Percentiles rank a stretch among this genome's conserved stretches.
phyloP scores from a whole-genome alignment of 2,329 filamentous ascomycete species.

The Fusarium begoniae region DNA sequence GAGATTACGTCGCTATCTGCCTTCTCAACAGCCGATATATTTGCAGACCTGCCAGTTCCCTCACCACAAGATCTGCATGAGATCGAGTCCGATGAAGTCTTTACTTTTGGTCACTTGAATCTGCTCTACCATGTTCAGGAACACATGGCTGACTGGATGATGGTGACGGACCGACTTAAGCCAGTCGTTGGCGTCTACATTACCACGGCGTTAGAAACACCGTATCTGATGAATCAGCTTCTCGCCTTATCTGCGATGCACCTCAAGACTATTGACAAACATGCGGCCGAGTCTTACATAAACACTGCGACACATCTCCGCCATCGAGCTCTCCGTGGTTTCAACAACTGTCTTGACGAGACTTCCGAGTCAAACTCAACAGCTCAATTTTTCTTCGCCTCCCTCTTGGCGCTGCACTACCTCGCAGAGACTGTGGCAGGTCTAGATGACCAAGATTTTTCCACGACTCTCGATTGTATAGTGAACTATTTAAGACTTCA shows the following conservation, averaged over 20 bases:
- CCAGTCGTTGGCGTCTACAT: background rate
- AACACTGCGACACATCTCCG: background rate
- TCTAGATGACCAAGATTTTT: background rate
- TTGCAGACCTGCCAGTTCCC: background rate
- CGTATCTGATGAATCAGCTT: conserved; percentile 25
- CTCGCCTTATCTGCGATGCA: conserved; percentile 23
- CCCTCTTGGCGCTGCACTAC: conserved; percentile 8
- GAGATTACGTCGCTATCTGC: background rate
- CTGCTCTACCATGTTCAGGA: conserved; percentile 6
- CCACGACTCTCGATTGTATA: background rate
- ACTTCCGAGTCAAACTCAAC: conserved; percentile 2
- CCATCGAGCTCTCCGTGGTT: conserved; percentile 4
- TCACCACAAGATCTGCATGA: background rate
- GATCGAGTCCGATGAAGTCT: background rate
- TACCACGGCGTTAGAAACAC: background rate
- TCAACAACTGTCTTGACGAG: background rate
- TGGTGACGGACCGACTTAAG: background rate
- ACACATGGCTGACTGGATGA: background rate
- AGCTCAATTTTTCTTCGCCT: conserved; percentile 18
- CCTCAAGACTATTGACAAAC: background rate
- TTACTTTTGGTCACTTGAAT: conserved; percentile 11
- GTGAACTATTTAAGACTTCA: conserved; percentile 18
- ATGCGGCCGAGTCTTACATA: background rate
- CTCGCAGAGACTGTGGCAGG: conserved; percentile 7
- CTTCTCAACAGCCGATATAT: background rate